phyloP scores from a whole-genome alignment of 768 basidiomycete genomes.

The Butyriboletus loyo region DNA sequence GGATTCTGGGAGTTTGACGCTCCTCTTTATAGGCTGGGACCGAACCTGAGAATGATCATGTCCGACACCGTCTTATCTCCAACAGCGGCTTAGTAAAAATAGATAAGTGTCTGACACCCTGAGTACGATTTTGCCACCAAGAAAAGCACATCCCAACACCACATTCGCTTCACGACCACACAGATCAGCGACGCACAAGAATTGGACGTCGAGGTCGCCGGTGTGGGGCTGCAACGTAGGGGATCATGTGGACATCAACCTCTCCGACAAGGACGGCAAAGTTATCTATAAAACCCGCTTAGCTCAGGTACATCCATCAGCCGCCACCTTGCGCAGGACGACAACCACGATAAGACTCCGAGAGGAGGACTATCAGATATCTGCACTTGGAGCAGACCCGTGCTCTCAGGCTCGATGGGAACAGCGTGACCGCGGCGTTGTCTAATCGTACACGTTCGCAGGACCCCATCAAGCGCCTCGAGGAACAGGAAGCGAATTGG shows the following conservation, averaged over 20 bases:
- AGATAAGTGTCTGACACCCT: background rate
- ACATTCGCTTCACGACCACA: no score
- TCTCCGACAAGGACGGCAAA: background rate
- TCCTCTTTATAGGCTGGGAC: constrained; percentile 24
- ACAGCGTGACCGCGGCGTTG: no score
- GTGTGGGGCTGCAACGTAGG: no score
- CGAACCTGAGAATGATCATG: constrained; percentile 4
- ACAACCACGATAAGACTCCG: no score
- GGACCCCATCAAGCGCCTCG: background rate
- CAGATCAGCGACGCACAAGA: no score
- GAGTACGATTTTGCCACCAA: no score
- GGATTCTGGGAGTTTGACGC: constrained; percentile 14
- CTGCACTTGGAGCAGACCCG: no score
- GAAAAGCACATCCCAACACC: no score
- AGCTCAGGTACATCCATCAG: background rate
- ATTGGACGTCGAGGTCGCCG: no score
- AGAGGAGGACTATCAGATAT: no score
- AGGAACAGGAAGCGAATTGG: constrained; percentile 23
- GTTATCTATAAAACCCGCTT: background rate
- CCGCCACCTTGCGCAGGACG: constrained; percentile 26
- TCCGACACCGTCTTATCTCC: constrained; percentile 1
- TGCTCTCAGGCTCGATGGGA: no score
- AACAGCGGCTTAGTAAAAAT: background rate
- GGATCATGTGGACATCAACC: background rate
- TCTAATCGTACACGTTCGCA: background rate